phyloP scores from a whole-genome alignment of 2,329 filamentous ascomycete species.

The Neoscytalidium dimidiatum region DNA sequence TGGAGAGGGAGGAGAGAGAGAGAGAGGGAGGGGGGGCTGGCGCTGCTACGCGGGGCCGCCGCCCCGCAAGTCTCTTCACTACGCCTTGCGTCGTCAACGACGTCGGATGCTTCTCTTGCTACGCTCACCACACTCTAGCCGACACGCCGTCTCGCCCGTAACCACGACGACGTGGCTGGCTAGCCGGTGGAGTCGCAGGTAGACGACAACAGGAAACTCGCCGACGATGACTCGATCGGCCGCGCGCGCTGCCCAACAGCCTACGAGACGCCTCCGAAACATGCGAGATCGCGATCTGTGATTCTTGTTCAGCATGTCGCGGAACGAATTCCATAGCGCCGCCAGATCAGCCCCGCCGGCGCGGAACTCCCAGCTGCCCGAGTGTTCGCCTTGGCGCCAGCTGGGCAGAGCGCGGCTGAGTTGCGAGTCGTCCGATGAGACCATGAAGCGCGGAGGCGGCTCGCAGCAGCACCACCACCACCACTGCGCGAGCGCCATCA shows the following conservation, averaged over 20 bases:
- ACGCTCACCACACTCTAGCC: neutral
- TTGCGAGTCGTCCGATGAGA: neutral
- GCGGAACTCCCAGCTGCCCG: neutral
- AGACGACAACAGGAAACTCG: too few relatives aligned
- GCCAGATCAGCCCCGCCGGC: neutral
- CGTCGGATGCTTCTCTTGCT: constrained; percentile 5
- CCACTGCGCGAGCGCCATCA: too few relatives aligned
- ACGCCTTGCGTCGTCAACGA: too few relatives aligned
- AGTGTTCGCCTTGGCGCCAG: neutral
- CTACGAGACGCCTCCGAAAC: neutral
- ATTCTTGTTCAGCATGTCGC: neutral
- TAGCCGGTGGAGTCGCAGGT: neutral
- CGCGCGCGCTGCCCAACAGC: neutral
- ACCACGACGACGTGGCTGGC: constrained; percentile 2
- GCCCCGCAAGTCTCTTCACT: neutral
- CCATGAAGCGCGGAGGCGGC: too few relatives aligned
- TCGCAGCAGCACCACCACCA: too few relatives aligned
- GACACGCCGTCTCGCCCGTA: neutral
- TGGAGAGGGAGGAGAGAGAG: neutral
- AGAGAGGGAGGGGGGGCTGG: neutral
- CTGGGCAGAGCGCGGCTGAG: neutral
- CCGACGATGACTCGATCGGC: neutral
- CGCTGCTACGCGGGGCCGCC: neutral
- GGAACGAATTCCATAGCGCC: neutral
- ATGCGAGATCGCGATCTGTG: constrained; percentile 7